Evolutionary conservation across 208 protist genomes (phyloP).

Genomic region (Trypanosoma lewisi): DNA sequence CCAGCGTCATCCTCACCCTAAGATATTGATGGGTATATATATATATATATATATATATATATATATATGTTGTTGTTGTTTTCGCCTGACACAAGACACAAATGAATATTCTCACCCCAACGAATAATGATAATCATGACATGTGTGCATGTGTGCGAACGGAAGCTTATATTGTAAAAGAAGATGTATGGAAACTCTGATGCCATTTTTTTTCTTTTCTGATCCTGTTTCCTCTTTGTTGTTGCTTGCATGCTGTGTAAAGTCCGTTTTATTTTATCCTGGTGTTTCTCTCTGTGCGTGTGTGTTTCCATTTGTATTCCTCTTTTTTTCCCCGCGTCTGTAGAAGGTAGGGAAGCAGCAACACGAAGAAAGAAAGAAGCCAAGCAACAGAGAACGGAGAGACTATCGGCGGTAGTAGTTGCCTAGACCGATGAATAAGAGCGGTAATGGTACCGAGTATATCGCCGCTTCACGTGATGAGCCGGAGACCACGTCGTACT

Average conservation of each 20-base stretch:
- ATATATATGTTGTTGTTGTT: too few species aligned
- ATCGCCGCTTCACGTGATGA: constrained; percentile 2
- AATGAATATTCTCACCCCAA: too few species aligned
- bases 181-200: too few species aligned
- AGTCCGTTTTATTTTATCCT: too few species aligned
- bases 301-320: background rate
- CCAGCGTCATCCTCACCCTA: background rate
- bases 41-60: too few species aligned
- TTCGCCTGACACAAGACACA: too few species aligned
- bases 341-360: background rate
- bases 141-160: too few species aligned
- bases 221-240: constrained; percentile 11
- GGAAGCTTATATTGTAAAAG: too few species aligned
- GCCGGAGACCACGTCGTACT: background rate
- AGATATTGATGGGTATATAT: background rate
- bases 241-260: constrained; percentile 4
- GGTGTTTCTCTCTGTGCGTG: constrained; percentile 19
- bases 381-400: too few species aligned
- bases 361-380: background rate
- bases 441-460: background rate
- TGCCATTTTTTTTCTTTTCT: constrained; percentile 19
- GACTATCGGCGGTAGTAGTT: too few species aligned
- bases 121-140: too few species aligned
- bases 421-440: background rate
- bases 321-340: background rate